Evolutionary conservation across 768 basidiomycete species (phyloP), one percentile per base, ranked within the genome.

Genomic region (Tephrocybe sp.): DNA sequence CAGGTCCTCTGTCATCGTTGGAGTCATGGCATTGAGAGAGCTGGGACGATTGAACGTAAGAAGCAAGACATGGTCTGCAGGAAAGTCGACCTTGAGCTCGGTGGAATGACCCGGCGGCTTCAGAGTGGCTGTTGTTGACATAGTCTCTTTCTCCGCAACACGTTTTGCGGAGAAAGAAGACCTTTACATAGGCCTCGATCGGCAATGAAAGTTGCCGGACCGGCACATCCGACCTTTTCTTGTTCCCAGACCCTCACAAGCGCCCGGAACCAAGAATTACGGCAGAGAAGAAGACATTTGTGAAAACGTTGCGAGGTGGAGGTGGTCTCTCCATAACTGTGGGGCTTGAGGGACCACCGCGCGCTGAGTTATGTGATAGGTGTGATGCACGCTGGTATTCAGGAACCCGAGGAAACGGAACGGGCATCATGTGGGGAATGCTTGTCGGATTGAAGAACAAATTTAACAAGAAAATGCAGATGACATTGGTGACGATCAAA

Each of bases 1-100:
- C 22, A 90, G 61, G 63, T 85, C 85, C 1, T 63, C 55, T 13
- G 69, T 59, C 75, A 91, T 82, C 5, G 65, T 69, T 6, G 79
- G 77, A 0, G 82, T 81, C 74, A 93, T 79, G 1, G 92, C 88
- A 59, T 94, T 92, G 61, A 89, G 77, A 5, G 75, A 64, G 45
- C 74, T 72, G 0, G 89, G 89, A 6, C 89, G 76, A 67, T 92
- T 92, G 51, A 76, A 60, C 1, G 69, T 69, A 41, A 76, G 60
- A 30, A 72, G 64, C 21, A 75, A 55, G 9, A 75, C 66, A 62
- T 74, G 73, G 1, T 69, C 65, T 7, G 53, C 59, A 2, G 74
- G 75, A 43, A 75, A 69, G 0, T 67, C 58, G 26, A 75, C 67
- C 27, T 60, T 60, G 53, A 77, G 60, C 53, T 72, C 60, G 21